Conservation (phyloP, 1,284 basidiomycete species). For the Tetrapyrgos nigripes region DNA sequence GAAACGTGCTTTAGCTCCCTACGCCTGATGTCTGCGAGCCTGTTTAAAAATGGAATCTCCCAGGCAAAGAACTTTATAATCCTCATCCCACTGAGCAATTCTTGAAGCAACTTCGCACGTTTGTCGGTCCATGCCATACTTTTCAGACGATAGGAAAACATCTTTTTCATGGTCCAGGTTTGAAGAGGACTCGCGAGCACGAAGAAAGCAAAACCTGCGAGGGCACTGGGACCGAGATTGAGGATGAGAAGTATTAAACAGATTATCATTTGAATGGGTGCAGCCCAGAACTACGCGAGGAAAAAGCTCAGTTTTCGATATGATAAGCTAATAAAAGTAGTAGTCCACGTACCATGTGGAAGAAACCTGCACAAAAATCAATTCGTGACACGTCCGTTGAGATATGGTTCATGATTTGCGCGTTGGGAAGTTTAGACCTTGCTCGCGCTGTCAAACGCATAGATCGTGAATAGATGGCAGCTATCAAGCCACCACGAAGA, state of each 20-base stretch:
- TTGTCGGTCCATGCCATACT: conserved; percentile 94
- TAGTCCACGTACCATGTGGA: conserved; percentile 71
- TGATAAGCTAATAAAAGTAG: conserved; percentile 29
- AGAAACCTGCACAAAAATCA: conserved; percentile 89
- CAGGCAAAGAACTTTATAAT: conserved; percentile 92
- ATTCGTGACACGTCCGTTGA: conserved; percentile 92
- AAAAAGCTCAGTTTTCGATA: background rate
- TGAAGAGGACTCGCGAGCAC: conserved; percentile 68
- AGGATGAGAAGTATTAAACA: conserved; percentile 74
- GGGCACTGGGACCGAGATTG: conserved; percentile 80
- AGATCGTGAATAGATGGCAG: conserved; percentile 85
- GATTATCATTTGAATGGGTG: conserved; percentile 75
- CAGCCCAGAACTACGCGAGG: conserved; percentile 61
- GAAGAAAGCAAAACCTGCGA: conserved; percentile 88
- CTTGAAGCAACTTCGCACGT: conserved; percentile 83
- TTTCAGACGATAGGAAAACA: conserved; percentile 76
- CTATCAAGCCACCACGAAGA: conserved; percentile 86
- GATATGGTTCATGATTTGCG: conserved; percentile 91
- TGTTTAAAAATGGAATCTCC: conserved; percentile 76
- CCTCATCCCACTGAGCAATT: conserved; percentile 86
- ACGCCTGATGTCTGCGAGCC: conserved; percentile 73
- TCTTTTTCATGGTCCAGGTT: conserved; percentile 73
- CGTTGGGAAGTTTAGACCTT: conserved; percentile 84
- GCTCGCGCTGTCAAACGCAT: conserved; percentile 83
- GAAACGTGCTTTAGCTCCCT: conserved; percentile 72